These are phyloP conservation scores for Trichophyton mentagrophytes DNA, from an alignment of 2,329 filamentous ascomycete genomes.

Conservation along the genomic window DNA sequence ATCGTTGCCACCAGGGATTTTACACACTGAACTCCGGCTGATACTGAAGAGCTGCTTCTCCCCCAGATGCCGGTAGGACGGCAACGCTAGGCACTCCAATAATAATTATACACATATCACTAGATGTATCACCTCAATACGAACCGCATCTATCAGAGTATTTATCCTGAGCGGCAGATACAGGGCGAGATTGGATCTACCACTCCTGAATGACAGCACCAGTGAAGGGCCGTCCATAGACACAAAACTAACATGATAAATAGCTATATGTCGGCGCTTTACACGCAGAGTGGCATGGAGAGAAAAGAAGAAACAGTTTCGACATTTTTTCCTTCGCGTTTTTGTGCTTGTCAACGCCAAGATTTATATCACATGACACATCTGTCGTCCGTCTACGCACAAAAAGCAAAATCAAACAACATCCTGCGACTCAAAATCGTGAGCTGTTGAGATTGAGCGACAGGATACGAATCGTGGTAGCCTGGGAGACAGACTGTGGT, in stretches of 20 bases:
- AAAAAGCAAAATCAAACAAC: background rate
- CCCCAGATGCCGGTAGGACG: too few relatives aligned
- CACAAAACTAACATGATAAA: slow-evolving; percentile 20
- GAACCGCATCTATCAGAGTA: slow-evolving; percentile 66
- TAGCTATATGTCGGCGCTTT: slow-evolving; percentile 29
- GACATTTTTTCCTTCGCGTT: background rate
- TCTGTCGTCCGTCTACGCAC: background rate
- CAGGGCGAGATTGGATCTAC: slow-evolving; percentile 57
- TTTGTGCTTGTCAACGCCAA: background rate
- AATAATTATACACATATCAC: background rate
- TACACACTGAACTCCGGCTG: background rate
- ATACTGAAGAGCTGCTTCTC: background rate
- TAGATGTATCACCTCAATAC: slow-evolving; percentile 65
- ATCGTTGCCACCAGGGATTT: background rate
- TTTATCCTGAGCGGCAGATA: slow-evolving; percentile 77
- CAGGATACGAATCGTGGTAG: background rate
- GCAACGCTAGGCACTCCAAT: background rate
- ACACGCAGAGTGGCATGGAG: slow-evolving; percentile 29
- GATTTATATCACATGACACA: slow-evolving; percentile 1
- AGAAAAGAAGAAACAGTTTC: slow-evolving; percentile 14
- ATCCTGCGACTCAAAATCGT: background rate
- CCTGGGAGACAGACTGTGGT: background rate
- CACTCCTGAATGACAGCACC: slow-evolving; percentile 45
- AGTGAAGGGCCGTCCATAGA: slow-evolving; percentile 40
- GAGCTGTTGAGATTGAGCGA: background rate